Evolutionary conservation across 805 yeast species (phyloP).

Genomic region (Hanseniaspora lindneri): DNA sequence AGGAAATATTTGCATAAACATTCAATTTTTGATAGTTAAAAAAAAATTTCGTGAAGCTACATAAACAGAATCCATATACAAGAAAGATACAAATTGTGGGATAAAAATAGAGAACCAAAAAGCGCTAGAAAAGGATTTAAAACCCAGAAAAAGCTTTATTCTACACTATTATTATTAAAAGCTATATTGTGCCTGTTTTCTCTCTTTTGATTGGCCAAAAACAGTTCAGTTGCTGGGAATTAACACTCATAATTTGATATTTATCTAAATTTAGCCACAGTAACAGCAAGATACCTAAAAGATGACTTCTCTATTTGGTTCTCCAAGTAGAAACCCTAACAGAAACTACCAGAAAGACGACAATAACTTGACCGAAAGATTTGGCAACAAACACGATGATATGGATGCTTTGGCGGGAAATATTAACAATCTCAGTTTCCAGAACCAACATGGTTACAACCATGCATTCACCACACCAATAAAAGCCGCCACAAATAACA

Average conservation of each 20-base stretch:
- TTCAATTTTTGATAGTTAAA: not conserved
- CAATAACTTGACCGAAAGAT: not conserved
- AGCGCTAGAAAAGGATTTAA: too few relatives aligned
- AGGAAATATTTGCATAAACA: constrained; percentile 10
- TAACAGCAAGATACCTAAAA: too few relatives aligned
- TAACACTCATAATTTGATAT: too few relatives aligned
- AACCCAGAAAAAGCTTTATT: not conserved
- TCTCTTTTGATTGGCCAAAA: too few relatives aligned
- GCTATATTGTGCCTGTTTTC: too few relatives aligned
- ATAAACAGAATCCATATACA: not conserved
- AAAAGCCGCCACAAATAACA: constrained; percentile 17
- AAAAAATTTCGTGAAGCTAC: not conserved
- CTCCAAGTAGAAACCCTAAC: constrained; percentile 10
- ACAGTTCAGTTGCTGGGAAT: too few relatives aligned
- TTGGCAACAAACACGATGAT: constrained; percentile 18
- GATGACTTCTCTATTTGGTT: constrained; percentile 12
- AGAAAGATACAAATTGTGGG: not conserved
- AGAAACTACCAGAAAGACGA: constrained; percentile 2
- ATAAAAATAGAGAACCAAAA: too few relatives aligned
- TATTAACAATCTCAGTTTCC: constrained; percentile 27
- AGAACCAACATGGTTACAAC: constrained; percentile 9
- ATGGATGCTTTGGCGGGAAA: constrained; percentile 29
- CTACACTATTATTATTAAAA: not conserved
- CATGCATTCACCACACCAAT: constrained; percentile 20
- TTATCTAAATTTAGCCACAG: too few relatives aligned